Evolutionary conservation across 257 asterid species (phyloP), one percentile per base, ranked within the genome.

Genomic region (Jaltomata sinuosa): DNA sequence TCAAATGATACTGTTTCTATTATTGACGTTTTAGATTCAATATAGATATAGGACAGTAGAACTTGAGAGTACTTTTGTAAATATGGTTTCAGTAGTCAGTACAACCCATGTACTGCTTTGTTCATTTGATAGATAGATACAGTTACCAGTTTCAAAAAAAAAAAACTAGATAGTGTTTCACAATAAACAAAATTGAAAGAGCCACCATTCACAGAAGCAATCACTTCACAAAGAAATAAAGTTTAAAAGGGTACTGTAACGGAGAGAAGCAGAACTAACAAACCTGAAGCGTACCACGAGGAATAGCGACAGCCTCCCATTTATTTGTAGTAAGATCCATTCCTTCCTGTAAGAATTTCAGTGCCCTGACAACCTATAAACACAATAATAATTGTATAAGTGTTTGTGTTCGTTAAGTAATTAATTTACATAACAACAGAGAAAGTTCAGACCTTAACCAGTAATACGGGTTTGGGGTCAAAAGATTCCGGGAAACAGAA

Each of bases 231-330:
- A 52, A 54, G 61, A 49, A 76, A 27, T 27, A 49, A 49, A 29
- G 81, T 49, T 27, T 15, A 47, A 49, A 42, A 16, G 25, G 8
- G 57, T 45, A 15, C 11, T 36, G 32, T 67, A 72, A 16, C n/a
- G 65, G 59, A 76, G 16, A 21, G 71, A 27, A 65, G 69, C 84
- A 47, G 82, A 91, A 85, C 87, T 61, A 85, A 91, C 99, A 87
- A 91, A 97, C 99, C 99, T 97, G 99, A 88, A 97, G 99, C 87
- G 99, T 97, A 90, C 99, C 99, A 87, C 99, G 97, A 69, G 97
- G 97, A 91, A 97, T 97, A 55, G 90, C 84, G 84, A 94, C 93
- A 38, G 95, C 93, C 91, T 93, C 94, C 98, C 97, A 94, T 87
- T 86, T 91, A 71, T 92, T 90, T 69, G 77, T 61, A 78, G 27